Evolutionary conservation across 2,329 filamentous ascomycete genomes (phyloP).

Genomic region (Apiospora hydei): DNA sequence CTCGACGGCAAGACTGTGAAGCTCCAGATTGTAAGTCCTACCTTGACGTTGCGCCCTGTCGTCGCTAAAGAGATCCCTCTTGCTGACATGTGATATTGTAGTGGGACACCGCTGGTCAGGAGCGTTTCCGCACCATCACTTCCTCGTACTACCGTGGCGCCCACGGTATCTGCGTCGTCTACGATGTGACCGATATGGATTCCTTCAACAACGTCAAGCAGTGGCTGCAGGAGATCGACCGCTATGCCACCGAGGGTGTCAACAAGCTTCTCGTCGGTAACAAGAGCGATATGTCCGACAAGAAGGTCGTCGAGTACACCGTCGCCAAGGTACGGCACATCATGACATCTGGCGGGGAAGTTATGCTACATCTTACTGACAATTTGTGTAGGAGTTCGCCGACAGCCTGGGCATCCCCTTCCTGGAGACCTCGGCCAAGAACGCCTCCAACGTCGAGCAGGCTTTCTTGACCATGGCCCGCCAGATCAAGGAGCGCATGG

Average conservation of each 20-base stretch:
- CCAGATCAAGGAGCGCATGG: conserved; percentile 99
- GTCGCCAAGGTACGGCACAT: conserved; percentile 84
- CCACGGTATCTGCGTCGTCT: conserved; percentile 99
- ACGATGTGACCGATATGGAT: conserved; percentile 99
- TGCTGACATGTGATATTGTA: conserved; percentile 52
- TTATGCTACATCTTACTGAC: conserved; percentile 31
- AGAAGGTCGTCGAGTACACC: conserved; percentile 99
- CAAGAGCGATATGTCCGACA: conserved; percentile 99
- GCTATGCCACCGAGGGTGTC: conserved; percentile 98
- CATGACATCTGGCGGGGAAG: not conserved
- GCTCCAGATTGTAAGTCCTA: conserved; percentile 87
- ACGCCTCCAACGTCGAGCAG: conserved; percentile 99
- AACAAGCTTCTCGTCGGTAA: conserved; percentile 99
- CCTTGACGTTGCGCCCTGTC: not conserved
- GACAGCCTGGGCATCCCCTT: conserved; percentile 99
- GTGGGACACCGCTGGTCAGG: conserved; percentile 99
- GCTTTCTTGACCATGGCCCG: conserved; percentile 99
- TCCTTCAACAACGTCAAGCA: conserved; percentile 99
- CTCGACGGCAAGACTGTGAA: conserved; percentile 99
- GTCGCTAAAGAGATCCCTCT: conserved; percentile 17
- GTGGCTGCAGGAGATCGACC: conserved; percentile 99
- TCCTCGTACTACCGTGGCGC: conserved; percentile 99
- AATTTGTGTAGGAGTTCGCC: conserved; percentile 81
- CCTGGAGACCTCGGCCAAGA: conserved; percentile 99
- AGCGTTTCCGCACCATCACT: conserved; percentile 99